phyloP scores from a whole-genome alignment of 371 early-diverging fungal genomes.

The Mucor ambiguus region DNA sequence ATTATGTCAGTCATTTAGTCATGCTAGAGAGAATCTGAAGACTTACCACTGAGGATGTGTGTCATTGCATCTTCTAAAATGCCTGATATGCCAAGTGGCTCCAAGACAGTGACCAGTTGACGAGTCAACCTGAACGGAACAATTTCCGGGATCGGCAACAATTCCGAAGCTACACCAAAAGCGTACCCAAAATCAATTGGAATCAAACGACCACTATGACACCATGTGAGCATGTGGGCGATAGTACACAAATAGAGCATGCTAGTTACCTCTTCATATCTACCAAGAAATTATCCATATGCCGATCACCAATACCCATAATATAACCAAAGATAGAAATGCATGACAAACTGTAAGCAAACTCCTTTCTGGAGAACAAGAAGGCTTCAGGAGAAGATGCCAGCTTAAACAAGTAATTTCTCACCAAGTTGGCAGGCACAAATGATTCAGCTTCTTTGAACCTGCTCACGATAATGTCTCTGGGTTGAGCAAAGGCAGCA shows the following conservation, averaged over 20 bases:
- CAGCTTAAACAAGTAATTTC: constrained; percentile 51
- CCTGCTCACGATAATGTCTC: constrained; percentile 46
- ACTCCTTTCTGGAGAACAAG: constrained; percentile 57
- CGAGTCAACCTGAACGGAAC: constrained; percentile 70
- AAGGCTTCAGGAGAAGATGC: constrained; percentile 71
- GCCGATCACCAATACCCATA: constrained; percentile 77
- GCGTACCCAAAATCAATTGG: constrained; percentile 80
- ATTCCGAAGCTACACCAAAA: constrained; percentile 74
- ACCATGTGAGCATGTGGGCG: neutral
- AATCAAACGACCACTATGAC: constrained; percentile 57
- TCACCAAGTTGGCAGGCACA: constrained; percentile 44
- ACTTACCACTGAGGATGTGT: constrained; percentile 52
- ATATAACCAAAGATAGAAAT: constrained; percentile 67
- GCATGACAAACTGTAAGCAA: constrained; percentile 62
- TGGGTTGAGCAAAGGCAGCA: constrained; percentile 47
- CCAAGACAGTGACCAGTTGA: constrained; percentile 55
- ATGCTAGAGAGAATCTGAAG: too few species aligned
- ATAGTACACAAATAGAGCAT: neutral
- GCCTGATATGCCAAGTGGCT: constrained; percentile 61
- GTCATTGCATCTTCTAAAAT: constrained; percentile 61
- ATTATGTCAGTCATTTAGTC: neutral
- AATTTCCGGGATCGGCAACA: constrained; percentile 70
- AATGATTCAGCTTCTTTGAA: constrained; percentile 38
- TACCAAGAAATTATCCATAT: constrained; percentile 69
- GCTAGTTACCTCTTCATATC: constrained; percentile 51